Conservation (phyloP, 192 early-diverging fungal genomes). For the Podila verticillata region DNA sequence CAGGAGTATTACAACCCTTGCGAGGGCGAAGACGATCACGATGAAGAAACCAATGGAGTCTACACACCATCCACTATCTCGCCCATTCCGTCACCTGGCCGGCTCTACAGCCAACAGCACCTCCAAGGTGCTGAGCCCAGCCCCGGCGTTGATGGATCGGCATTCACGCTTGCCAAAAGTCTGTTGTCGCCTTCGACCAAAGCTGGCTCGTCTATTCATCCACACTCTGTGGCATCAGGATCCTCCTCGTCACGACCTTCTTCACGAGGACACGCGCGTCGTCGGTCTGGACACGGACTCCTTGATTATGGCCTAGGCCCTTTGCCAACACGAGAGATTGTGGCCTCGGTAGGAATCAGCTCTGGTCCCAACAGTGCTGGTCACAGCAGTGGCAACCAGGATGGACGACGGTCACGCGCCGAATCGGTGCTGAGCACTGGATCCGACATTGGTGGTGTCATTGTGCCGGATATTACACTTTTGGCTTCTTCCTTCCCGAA, state of each 20-base stretch:
- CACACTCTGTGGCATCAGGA: neutral
- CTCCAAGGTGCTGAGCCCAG: conserved; percentile 22
- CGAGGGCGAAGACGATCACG: conserved; percentile 5
- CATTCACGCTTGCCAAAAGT: conserved; percentile 25
- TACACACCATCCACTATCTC: conserved; percentile 52
- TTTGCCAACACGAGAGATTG: conserved; percentile 13
- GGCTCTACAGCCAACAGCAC: conserved; percentile 13
- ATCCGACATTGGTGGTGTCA: conserved; percentile 42
- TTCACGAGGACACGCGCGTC: conserved; percentile 18
- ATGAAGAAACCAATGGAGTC: conserved; percentile 9
- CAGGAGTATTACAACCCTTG: conserved; percentile 2
- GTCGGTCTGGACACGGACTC: conserved; percentile 38
- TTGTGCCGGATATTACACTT: conserved; percentile 43
- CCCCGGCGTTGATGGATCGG: conserved; percentile 27
- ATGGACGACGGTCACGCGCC: conserved; percentile 34
- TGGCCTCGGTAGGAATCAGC: conserved; percentile 7
- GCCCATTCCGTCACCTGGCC: conserved; percentile 40
- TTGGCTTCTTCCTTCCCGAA: conserved; percentile 34
- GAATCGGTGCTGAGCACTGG: conserved; percentile 44
- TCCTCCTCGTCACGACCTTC: conserved; percentile 1
- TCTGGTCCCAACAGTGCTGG: conserved; percentile 46
- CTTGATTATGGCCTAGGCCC: conserved; percentile 13
- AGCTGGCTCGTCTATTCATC: neutral
- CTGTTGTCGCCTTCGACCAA: conserved; percentile 31
- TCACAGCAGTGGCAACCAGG: conserved; percentile 18